These are phyloP conservation scores for Flagelloscypha sp. DNA, from an alignment of 768 basidiomycete genomes.

Conservation along the genomic window DNA sequence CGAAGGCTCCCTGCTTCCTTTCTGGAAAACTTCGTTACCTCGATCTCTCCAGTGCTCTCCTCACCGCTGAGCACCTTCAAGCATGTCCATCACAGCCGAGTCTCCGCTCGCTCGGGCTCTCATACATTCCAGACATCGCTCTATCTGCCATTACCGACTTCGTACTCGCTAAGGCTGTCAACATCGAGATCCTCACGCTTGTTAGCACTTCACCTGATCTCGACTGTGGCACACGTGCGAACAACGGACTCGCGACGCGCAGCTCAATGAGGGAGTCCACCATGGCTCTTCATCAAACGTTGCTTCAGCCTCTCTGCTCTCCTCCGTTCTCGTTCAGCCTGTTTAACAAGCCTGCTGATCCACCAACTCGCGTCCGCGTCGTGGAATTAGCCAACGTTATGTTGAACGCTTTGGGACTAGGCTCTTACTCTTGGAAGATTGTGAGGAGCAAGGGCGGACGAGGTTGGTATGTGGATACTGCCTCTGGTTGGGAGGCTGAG, in stretches of 20 bases:
- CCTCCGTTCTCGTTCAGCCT: slow-evolving; percentile 67
- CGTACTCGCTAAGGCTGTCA: slow-evolving; percentile 54
- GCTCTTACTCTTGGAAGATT: slow-evolving; percentile 81
- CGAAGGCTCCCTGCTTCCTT: slow-evolving; percentile 70
- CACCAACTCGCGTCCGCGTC: slow-evolving; percentile 73
- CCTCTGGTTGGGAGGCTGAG: slow-evolving; percentile 69
- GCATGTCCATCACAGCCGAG: slow-evolving; percentile 56
- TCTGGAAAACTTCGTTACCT: slow-evolving; percentile 74
- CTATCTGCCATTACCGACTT: slow-evolving; percentile 62
- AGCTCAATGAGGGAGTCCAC: slow-evolving; percentile 58
- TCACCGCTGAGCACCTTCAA: slow-evolving; percentile 51
- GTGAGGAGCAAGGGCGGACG: slow-evolving; percentile 88
- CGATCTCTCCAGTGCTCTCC: slow-evolving; percentile 78
- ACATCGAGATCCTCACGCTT: slow-evolving; percentile 83
- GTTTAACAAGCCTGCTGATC: slow-evolving; percentile 25
- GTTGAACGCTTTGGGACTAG: slow-evolving; percentile 64
- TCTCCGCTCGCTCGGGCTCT: slow-evolving; percentile 84
- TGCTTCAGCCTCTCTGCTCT: slow-evolving; percentile 75
- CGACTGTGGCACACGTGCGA: slow-evolving; percentile 41
- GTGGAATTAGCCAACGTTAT: slow-evolving; percentile 75
- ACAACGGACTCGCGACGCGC: slow-evolving; percentile 20
- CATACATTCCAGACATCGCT: slow-evolving; percentile 68
- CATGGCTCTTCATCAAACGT: slow-evolving; percentile 64
- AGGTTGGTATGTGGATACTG: slow-evolving; percentile 92
- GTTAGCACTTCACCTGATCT: slow-evolving; percentile 71